Evolutionary conservation across 2,329 filamentous ascomycete species (phyloP), one percentile per base, ranked within the genome.

Genomic region (Aureobasidium sp.): DNA sequence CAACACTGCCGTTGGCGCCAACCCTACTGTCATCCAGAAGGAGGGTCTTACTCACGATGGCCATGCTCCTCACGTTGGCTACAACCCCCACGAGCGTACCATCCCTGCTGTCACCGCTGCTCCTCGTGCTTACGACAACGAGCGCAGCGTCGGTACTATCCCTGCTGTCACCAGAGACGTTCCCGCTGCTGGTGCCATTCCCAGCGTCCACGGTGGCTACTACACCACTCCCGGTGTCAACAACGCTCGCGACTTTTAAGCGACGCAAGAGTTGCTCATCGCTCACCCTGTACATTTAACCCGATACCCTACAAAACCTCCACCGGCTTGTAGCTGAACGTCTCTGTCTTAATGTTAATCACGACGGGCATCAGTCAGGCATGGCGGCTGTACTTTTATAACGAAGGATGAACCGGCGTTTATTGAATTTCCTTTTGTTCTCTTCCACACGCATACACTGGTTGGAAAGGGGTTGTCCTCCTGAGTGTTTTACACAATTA

Each of bases 1-100:
- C 54, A 77, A 77, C 15, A 81, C 78, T 21, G 74, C 78, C 53
- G 72, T 70, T 37, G 67, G 66, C 19, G 67, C 71, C n/a, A 68
- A 68, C 61, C 68, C 69, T 46, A 69, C 60, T 23, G 55, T 68
- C 33, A 64, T 67, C 60, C 67, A 67, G 64, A 66, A 66, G 62
- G 64, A 63, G 19, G 46, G 51, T 42, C 47, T 57, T 21, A 40
- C 50, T 38, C 61, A 64, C 45, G 33, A 62, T 62, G 40, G 64
- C 65, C 63, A 65, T 46, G 53, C 63, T 57, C 43, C 66, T 69
- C 64, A 74, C 73, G 66, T 50, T 8, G 55, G 43, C 11, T 29
- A 42, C 45, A 38, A 50, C 29, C 74, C 74, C 13, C 77, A 77
- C 4, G 69, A 50, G 13, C 21, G 47, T 73, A 72, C 25, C 75